phyloP scores from a whole-genome alignment of 257 asterid species.

The Capsicum baccatum region DNA sequence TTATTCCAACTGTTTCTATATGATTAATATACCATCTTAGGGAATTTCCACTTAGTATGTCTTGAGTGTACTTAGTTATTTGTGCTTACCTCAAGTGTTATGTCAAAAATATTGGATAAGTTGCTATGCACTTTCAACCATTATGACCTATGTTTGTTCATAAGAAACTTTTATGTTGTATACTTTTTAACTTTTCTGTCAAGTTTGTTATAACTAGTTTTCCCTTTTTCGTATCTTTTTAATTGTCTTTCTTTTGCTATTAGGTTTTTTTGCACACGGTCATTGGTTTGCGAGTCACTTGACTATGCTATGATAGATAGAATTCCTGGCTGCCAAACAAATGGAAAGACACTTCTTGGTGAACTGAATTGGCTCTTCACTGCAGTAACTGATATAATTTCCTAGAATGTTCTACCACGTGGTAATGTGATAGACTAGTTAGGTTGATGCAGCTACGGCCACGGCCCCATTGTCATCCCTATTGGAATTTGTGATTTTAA shows the following conservation, averaged over 20 bases:
- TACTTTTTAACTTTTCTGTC: not conserved
- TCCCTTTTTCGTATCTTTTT: not conserved
- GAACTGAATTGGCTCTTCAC: slow-evolving; percentile 99
- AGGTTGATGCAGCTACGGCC: not conserved
- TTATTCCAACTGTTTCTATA: not conserved
- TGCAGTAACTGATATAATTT: slow-evolving; percentile 96
- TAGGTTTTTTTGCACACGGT: slow-evolving; percentile 79
- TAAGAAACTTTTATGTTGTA: not conserved
- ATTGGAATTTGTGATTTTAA: too few species aligned
- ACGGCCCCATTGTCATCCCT: too few species aligned
- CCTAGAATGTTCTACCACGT: slow-evolving; percentile 98
- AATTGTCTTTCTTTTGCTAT: slow-evolving; percentile 24
- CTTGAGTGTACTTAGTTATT: not conserved
- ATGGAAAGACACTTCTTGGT: slow-evolving; percentile 96
- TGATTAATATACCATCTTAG: not conserved
- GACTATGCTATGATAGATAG: slow-evolving; percentile 84
- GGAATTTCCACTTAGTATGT: slow-evolving; percentile 11
- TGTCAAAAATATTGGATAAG: slow-evolving; percentile 10
- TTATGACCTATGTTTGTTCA: slow-evolving; percentile 14
- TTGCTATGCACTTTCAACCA: not conserved
- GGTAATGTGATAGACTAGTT: slow-evolving; percentile 57
- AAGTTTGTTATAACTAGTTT: not conserved
- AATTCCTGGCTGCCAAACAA: slow-evolving; percentile 99
- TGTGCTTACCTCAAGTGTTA: not conserved
- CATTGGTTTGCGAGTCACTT: slow-evolving; percentile 81